phyloP scores from a whole-genome alignment of 2,329 filamentous ascomycete genomes.

The Thelonectria olida region DNA sequence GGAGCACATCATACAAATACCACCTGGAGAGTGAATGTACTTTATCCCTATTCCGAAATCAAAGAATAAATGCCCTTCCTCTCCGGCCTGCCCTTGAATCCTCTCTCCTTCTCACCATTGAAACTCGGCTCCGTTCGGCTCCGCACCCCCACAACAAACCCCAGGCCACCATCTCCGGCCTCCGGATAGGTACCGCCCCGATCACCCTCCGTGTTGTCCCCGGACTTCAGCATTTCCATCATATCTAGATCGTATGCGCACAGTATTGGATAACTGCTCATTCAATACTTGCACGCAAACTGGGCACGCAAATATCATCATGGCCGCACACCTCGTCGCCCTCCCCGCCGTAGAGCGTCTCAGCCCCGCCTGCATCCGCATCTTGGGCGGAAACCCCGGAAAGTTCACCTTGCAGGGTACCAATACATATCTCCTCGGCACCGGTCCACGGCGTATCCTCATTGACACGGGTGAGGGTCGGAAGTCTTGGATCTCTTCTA shows the following conservation, averaged over 20 bases:
- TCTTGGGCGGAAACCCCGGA: slow-evolving; percentile 89
- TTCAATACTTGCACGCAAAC: neutral
- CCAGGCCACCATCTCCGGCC: neutral
- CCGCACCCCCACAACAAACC: slow-evolving; percentile 6
- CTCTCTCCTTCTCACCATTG: neutral
- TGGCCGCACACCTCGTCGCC: slow-evolving; percentile 69
- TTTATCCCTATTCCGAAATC: neutral
- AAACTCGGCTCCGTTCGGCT: slow-evolving; percentile 9
- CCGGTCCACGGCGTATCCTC: slow-evolving; percentile 76
- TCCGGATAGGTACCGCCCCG: neutral
- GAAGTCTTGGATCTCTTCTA: slow-evolving; percentile 73
- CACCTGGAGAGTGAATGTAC: neutral
- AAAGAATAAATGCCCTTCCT: neutral
- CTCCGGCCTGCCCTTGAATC: too few relatives aligned
- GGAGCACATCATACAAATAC: neutral
- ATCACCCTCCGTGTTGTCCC: neutral
- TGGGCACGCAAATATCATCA: slow-evolving; percentile 45
- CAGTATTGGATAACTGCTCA: neutral
- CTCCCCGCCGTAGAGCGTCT: slow-evolving; percentile 81
- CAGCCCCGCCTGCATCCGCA: slow-evolving; percentile 80
- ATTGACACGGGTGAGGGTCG: slow-evolving; percentile 91
- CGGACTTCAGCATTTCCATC: neutral
- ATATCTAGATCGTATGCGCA: neutral
- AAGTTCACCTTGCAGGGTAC: slow-evolving; percentile 83
- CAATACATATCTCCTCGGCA: slow-evolving; percentile 93